Evolutionary conservation across 768 basidiomycete species (phyloP), one percentile per base, ranked within the genome.

Genomic region (Lyophyllum semitale): DNA sequence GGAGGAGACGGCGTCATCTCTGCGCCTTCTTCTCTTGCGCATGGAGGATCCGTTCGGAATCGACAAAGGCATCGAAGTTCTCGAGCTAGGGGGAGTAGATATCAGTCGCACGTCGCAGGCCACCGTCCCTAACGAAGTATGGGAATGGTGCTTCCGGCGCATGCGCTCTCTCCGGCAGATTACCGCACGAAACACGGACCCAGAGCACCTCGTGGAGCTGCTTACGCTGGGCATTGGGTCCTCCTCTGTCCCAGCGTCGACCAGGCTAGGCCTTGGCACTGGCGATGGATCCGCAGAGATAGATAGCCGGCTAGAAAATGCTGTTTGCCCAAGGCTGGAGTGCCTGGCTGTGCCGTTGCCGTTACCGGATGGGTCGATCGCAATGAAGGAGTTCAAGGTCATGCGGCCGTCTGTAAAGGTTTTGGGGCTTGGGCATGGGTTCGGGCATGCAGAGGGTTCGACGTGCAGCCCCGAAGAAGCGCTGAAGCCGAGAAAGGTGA

Each of bases 61-160:
- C 1, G 29, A 47, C 4, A 33, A 8, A 12, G 47, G 47, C 29
- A 33, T 55, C 12, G 57, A 64, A 22, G 58, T 63, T 17, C 59
- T 73, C 13, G 68, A 71, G 48, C 59, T 73, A 18, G 60, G 59
- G 9, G 64, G 67, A 8, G 63, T 73, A 7, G 52, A 48, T 17
- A 51, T 65, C 18, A 17, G 33, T 18, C 29, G 54, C 8, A 33
- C 51, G 15, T 44, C 32, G 12, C 59, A 61, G 2, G 22, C 38
- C 23, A 45, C 29, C n/a, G 48, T 43, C 1, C 48, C 29, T 8
- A 57, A 61, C 7, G 57, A 52, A 42, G 40, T 62, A 12, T 73
- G 71, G 71, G 58, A 63, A 26, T 67, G 70, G 64, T 72, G 71
- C 53, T 59, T 70, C 49, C 61, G 61, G 22, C 57, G 67, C 33